These are phyloP conservation scores for Zasmidium cellare DNA, from an alignment of 2,329 filamentous ascomycete genomes.

Conservation along the genomic window DNA sequence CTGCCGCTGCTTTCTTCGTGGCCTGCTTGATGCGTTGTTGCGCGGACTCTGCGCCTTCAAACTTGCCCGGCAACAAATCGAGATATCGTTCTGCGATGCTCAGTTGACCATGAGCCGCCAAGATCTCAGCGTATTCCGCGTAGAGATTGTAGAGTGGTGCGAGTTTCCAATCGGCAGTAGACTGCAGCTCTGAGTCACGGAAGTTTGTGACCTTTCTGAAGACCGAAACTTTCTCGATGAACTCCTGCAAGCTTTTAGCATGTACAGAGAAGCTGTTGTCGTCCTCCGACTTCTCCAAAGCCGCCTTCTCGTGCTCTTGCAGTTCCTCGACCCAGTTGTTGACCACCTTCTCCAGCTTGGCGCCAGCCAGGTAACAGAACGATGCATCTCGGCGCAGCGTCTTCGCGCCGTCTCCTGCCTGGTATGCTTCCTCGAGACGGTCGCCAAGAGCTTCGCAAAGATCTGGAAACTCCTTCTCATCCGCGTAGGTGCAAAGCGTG, in stretches of 20 bases:
- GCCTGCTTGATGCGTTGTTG: conserved; percentile 82
- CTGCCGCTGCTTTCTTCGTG: conserved; percentile 55
- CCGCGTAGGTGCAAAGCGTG: conserved; percentile 90
- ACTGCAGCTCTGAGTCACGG: conserved; percentile 70
- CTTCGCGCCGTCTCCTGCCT: conserved; percentile 51
- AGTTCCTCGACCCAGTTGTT: conserved; percentile 91
- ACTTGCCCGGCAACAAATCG: conserved; percentile 77
- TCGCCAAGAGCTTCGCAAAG: conserved; percentile 95
- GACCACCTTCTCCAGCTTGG: conserved; percentile 96
- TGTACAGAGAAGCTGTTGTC: conserved; percentile 91
- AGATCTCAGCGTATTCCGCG: conserved; percentile 92
- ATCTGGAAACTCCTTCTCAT: conserved; percentile 86
- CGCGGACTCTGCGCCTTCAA: conserved; percentile 83
- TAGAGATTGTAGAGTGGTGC: conserved; percentile 89
- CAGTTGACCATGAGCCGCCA: conserved; percentile 85
- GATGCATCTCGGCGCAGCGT: conserved; percentile 78
- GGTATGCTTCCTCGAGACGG: conserved; percentile 71
- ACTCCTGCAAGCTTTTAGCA: conserved; percentile 80
- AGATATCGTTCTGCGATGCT: conserved; percentile 88
- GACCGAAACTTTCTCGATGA: conserved; percentile 97
- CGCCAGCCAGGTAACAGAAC: conserved; percentile 94
- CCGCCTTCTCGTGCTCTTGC: conserved; percentile 76
- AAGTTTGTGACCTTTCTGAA: conserved; percentile 95
- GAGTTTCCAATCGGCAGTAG: conserved; percentile 84
- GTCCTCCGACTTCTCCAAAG: conserved; percentile 58